phyloP scores from a whole-genome alignment of 2,329 filamentous ascomycete species.

The Paecilomyces niveus region DNA sequence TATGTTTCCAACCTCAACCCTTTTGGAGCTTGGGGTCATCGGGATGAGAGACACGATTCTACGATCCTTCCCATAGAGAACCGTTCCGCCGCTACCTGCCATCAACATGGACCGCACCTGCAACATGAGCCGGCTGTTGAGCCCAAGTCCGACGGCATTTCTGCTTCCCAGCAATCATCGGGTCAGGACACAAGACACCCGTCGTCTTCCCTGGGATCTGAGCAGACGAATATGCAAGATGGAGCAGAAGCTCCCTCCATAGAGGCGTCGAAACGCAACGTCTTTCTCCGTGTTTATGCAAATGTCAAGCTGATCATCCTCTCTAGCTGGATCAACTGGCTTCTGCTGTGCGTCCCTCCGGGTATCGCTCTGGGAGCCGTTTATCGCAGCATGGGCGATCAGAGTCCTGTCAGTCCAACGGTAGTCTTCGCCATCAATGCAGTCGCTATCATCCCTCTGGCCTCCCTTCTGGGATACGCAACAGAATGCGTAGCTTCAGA shows the following conservation, averaged over 20 bases:
- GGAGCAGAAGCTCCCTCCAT: conserved; percentile 49
- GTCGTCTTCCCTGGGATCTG: conserved; percentile 21
- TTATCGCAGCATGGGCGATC: conserved; percentile 10
- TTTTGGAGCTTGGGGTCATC: conserved; percentile 20
- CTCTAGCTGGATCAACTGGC: conserved; percentile 38
- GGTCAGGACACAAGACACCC: neutral
- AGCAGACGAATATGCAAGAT: conserved; percentile 41
- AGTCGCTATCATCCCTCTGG: conserved; percentile 64
- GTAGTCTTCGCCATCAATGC: conserved; percentile 64
- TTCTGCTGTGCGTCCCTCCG: conserved; percentile 23
- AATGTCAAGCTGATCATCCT: conserved; percentile 54
- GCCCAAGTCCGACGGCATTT: neutral
- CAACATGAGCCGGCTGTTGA: neutral
- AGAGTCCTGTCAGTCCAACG: conserved; percentile 42
- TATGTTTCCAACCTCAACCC: conserved; percentile 30
- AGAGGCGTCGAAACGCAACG: conserved; percentile 34
- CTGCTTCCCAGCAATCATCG: neutral
- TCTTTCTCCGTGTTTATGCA: conserved; percentile 46
- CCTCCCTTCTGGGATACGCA: conserved; percentile 60
- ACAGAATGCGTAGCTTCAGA: conserved; percentile 65
- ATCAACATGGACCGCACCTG: neutral
- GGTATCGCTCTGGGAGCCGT: conserved; percentile 22
- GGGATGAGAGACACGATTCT: conserved; percentile 14
- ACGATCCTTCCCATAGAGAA: conserved; percentile 8
- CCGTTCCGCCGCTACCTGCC: neutral